A percentile compares a stretch with the other conserved stretches of the same genome.
Evolutionary conservation across 2,329 filamentous ascomycete genomes (phyloP).

Genomic region (Mycocentrospora acerina): DNA sequence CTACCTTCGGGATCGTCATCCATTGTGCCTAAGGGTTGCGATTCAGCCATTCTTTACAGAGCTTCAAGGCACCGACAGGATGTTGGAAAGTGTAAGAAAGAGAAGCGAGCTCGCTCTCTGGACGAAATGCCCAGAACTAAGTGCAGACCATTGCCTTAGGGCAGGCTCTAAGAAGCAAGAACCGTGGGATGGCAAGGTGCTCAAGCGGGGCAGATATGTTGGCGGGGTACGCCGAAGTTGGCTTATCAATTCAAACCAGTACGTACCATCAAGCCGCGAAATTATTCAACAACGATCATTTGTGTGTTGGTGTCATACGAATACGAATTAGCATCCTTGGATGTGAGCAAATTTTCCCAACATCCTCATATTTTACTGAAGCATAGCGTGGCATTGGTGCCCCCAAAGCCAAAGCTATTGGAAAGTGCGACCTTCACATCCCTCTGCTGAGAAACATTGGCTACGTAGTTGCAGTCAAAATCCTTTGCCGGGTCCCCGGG

Average conservation of each 20-base stretch:
- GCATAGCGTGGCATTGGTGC: slow-evolving; percentile 88
- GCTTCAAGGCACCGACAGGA: too few relatives aligned
- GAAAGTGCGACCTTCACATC: slow-evolving; percentile 74
- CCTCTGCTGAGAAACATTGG: slow-evolving; percentile 68
- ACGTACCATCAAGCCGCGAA: too few relatives aligned
- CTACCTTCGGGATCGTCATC: slow-evolving; percentile 13
- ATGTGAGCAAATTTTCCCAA: not conserved
- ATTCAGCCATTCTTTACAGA: slow-evolving; percentile 22
- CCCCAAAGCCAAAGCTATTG: slow-evolving; percentile 97
- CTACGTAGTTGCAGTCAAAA: slow-evolving; percentile 83
- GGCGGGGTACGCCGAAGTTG: slow-evolving; percentile 17
- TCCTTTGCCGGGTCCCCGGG: slow-evolving; percentile 60
- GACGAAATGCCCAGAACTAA: too few relatives aligned
- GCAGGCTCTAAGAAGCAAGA: not conserved
- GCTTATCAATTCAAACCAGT: slow-evolving; percentile 14
- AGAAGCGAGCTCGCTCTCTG: not conserved
- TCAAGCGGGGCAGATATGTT: slow-evolving; percentile 19
- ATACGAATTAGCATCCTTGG: not conserved
- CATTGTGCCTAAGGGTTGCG: slow-evolving; percentile 9
- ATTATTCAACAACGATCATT: too few relatives aligned
- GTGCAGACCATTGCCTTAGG: too few relatives aligned
- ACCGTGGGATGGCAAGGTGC: slow-evolving; percentile 16
- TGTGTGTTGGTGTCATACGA: too few relatives aligned
- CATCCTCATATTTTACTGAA: slow-evolving; percentile 57
- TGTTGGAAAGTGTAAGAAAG: not conserved